Conservation (phyloP, 2,329 filamentous ascomycete genomes). For the Sarocladium oryzae region DNA sequence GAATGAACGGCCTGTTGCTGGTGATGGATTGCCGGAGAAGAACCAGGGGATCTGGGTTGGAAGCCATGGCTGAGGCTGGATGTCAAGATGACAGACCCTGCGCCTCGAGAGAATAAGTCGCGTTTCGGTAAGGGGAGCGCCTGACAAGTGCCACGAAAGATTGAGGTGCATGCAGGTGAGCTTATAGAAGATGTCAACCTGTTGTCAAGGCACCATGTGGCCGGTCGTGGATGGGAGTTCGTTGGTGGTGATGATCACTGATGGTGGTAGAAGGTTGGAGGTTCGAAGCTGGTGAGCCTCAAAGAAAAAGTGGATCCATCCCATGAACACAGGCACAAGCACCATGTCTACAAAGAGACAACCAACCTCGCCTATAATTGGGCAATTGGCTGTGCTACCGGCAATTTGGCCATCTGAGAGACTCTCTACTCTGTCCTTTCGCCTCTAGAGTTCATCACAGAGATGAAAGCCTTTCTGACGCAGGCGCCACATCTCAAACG, state of each 20-base stretch:
- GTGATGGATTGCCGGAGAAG: slow-evolving; percentile 80
- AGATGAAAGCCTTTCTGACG: too few relatives aligned
- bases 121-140: not conserved
- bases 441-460: not conserved
- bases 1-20: slow-evolving; percentile 60
- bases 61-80: slow-evolving; percentile 42
- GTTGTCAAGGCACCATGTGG: not conserved
- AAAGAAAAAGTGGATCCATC: not conserved
- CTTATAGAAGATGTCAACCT: not conserved
- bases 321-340: too few relatives aligned
- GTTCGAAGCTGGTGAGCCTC: slow-evolving; percentile 4
- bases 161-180: not conserved
- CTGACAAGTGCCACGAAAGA: not conserved
- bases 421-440: too few relatives aligned
- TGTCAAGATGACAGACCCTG: slow-evolving; percentile 3
- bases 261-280: slow-evolving; percentile 1
- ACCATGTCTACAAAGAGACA: too few relatives aligned
- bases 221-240: not conserved
- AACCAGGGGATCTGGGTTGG: slow-evolving; percentile 70
- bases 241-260: not conserved
- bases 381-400: not conserved
- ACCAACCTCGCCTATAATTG: too few relatives aligned
- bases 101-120: not conserved
- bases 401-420: too few relatives aligned
- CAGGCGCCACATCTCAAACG: too few relatives aligned